These are phyloP conservation scores for Phialophora macrospora DNA, from an alignment of 2,329 filamentous ascomycete species.

Conservation along the genomic window DNA sequence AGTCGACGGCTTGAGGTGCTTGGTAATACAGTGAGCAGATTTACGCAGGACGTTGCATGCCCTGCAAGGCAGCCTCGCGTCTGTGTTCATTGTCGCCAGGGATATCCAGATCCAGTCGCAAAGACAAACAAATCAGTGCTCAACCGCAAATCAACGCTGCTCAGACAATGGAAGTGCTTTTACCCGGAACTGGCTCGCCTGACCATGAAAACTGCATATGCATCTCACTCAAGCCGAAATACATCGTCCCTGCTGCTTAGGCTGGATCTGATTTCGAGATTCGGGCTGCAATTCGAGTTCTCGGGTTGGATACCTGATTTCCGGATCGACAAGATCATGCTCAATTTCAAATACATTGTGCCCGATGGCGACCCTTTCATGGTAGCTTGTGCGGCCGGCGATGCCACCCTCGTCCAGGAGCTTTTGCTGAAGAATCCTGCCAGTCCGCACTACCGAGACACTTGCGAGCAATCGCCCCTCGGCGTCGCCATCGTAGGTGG, in stretches of 20 bases:
- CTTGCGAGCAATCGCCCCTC: not conserved
- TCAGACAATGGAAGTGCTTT: not conserved
- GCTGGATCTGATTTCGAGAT: not conserved
- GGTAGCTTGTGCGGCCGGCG: not conserved
- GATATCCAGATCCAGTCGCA: not conserved
- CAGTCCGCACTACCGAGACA: not conserved
- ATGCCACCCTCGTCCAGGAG: not conserved
- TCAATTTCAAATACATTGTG: not conserved
- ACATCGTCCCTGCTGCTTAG: not conserved
- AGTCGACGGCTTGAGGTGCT: not conserved
- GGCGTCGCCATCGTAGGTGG: conserved; percentile 2
- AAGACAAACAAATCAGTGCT: not conserved
- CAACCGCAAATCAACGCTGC: not conserved
- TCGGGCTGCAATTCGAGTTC: not conserved
- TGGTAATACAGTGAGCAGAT: not conserved
- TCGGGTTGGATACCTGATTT: conserved; percentile 3
- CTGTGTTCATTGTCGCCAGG: not conserved
- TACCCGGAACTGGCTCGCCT: not conserved
- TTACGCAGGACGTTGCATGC: not conserved
- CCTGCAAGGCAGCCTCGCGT: not conserved
- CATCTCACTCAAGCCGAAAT: not conserved
- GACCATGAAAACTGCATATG: not conserved
- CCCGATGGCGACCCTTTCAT: not conserved
- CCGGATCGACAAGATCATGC: not conserved
- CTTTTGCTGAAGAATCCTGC: conserved; percentile 2